A percentile compares a stretch with the other conserved stretches of the same genome.
Evolutionary conservation across 495 filamentous ascomycete genomes (phyloP).

Genomic region (Mycothermus thermophilus): DNA sequence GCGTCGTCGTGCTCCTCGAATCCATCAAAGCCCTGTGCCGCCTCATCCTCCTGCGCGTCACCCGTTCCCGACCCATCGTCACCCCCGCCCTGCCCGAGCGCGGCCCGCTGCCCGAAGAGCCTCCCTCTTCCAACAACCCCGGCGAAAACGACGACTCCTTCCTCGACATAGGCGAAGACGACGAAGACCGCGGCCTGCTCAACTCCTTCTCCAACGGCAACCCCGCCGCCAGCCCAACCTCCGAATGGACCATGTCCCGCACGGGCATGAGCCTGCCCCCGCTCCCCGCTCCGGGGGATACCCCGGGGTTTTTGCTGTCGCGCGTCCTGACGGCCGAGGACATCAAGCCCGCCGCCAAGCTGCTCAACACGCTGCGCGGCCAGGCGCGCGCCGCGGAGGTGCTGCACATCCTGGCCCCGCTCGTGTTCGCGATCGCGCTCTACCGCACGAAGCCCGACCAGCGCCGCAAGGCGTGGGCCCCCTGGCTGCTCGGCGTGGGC

Average conservation of each 20-base stretch:
- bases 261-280: constrained; percentile 73
- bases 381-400: constrained; percentile 64
- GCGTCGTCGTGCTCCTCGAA: constrained; percentile 78
- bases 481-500: constrained; percentile 77
- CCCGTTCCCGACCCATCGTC: constrained; percentile 70
- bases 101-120: constrained; percentile 51
- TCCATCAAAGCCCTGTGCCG: constrained; percentile 76
- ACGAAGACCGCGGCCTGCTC: constrained; percentile 3
- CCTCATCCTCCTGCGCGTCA: constrained; percentile 68
- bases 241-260: constrained; percentile 86
- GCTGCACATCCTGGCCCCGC: constrained; percentile 80
- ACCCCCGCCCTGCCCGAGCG: constrained; percentile 77
- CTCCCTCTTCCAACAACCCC: no score
- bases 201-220: constrained; percentile 2
- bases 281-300: constrained; percentile 63
- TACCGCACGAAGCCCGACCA: constrained; percentile 44
- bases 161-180: constrained; percentile 15
- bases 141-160: constrained; percentile 30
- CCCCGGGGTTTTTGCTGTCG: constrained; percentile 73
- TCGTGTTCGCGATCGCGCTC: constrained; percentile 79
- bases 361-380: constrained; percentile 65
- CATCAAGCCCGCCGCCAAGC: constrained; percentile 73
- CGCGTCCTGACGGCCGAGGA: constrained; percentile 91
- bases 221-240: constrained; percentile 17
- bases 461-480: constrained; percentile 52